Conservation (phyloP, 441 rosid species). For the Corymbia citriodora region DNA sequence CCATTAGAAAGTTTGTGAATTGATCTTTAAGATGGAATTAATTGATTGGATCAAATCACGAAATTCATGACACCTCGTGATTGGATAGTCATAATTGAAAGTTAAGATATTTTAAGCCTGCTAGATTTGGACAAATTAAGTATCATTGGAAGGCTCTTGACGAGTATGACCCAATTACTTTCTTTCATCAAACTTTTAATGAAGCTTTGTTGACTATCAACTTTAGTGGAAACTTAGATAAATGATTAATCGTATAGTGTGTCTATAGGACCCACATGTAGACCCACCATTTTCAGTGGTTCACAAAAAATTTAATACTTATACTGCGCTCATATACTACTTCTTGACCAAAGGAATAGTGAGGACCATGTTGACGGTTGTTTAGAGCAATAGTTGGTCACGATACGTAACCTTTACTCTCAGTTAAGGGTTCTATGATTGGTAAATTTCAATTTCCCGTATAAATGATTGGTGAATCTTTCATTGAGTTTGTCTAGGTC, state of each 20-base stretch:
- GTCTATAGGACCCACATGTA: neutral
- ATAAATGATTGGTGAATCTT: neutral
- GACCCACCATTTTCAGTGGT: neutral
- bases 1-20: neutral
- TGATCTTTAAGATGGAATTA: too few relatives aligned
- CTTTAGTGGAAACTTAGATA: neutral
- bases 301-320: neutral
- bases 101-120: neutral
- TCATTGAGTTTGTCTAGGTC: neutral
- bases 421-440: neutral
- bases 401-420: neutral
- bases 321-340: neutral
- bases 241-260: neutral
- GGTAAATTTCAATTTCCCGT: neutral
- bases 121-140: neutral
- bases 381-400: neutral
- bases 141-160: neutral
- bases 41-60: neutral
- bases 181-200: neutral
- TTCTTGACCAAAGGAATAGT: neutral
- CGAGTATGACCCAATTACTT: neutral
- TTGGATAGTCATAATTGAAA: neutral
- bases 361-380: neutral
- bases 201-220: neutral
- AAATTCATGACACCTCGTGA: neutral